Conservation (phyloP, 495 filamentous ascomycete species). For the Pseudevernia furfuracea region DNA sequence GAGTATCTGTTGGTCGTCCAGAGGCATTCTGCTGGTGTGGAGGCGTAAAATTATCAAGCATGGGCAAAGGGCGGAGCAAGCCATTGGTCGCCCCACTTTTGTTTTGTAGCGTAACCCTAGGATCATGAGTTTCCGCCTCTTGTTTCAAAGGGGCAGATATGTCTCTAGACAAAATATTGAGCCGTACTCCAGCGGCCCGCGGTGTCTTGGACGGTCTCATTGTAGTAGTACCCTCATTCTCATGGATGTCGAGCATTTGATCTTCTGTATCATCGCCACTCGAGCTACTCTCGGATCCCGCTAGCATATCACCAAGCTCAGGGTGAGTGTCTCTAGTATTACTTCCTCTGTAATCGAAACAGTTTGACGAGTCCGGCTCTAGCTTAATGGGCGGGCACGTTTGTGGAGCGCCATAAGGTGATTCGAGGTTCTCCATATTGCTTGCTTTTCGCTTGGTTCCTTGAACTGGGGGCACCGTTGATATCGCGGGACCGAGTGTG, state of each 20-base stretch:
- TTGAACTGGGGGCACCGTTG: background rate
- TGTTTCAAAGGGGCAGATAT: background rate
- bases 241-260: background rate
- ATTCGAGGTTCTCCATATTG: background rate
- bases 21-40: background rate
- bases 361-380: background rate
- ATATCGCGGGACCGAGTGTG: background rate
- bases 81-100: background rate
- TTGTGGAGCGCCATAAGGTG: background rate
- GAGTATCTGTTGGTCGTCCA: background rate
- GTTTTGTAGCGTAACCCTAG: background rate
- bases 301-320: background rate
- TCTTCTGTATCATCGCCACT: background rate
- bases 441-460: conserved; percentile 1
- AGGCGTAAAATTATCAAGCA: background rate
- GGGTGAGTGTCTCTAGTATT: background rate
- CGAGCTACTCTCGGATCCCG: background rate
- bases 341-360: background rate
- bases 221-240: background rate
- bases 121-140: background rate
- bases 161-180: background rate
- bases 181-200: background rate
- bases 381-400: background rate
- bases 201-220: background rate
- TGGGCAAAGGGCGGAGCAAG: background rate